A percentile compares a stretch with the other conserved stretches of the same genome.
These are phyloP conservation scores for Flaveria trinervia DNA, from an alignment of 129 eudicot species.

Conservation along the genomic window DNA sequence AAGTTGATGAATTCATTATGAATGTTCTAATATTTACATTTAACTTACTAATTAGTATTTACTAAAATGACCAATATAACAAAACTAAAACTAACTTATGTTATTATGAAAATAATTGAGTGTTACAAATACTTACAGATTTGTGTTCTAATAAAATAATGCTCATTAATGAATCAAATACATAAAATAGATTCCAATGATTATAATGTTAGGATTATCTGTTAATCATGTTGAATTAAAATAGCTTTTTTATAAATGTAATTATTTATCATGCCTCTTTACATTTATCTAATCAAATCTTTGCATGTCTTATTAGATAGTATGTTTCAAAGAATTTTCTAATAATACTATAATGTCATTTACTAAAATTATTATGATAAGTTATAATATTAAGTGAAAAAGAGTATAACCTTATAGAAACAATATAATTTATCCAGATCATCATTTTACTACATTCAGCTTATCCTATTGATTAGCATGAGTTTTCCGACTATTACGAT, in stretches of 20 bases:
- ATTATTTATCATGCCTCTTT: not conserved
- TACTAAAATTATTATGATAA: not conserved
- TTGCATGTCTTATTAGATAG: not conserved
- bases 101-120: too few species aligned
- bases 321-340: not conserved
- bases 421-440: not conserved
- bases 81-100: too few species aligned
- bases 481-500: not conserved
- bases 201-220: too few species aligned
- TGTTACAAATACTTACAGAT: too few species aligned
- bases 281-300: not conserved
- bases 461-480: too few species aligned
- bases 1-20: too few species aligned
- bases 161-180: too few species aligned
- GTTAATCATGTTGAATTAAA: not conserved
- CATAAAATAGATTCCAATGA: too few species aligned
- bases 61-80: too few species aligned
- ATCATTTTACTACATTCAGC: not conserved
- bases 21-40: too few species aligned
- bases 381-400: not conserved
- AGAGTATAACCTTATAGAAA: not conserved
- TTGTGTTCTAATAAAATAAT: too few species aligned
- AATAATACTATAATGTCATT: not conserved
- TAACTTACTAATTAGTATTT: too few species aligned
- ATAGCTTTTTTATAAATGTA: not conserved